Evolutionary conservation across 176 grass and related monocot species (phyloP).

Genomic region (Panicum miliaceum): DNA sequence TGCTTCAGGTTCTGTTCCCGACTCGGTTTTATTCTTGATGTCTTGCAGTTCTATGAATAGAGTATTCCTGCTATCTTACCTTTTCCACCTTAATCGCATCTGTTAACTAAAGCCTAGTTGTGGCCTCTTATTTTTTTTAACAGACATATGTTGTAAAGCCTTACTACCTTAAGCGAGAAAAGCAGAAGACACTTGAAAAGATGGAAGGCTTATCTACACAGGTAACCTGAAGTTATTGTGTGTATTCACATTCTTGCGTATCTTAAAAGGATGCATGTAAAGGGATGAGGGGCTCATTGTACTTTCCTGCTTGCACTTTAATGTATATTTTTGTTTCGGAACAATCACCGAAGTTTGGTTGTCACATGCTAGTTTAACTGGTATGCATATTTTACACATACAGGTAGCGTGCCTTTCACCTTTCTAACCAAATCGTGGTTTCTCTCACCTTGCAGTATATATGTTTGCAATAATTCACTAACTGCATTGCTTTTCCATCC

Average conservation of each 20-base stretch:
- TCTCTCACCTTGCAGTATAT: not conserved
- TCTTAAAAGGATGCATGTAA: constrained; percentile 20
- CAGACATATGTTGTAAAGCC: constrained; percentile 92
- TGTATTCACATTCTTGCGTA: constrained; percentile 35
- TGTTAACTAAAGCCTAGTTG: constrained; percentile 35
- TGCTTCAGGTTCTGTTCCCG: constrained; percentile 76
- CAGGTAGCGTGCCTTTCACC: not conserved
- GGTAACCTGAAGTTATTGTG: constrained; percentile 55
- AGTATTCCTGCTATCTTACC: constrained; percentile 15
- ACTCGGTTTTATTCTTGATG: constrained; percentile 33
- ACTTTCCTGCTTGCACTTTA: constrained; percentile 29
- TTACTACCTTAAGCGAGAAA: constrained; percentile 69
- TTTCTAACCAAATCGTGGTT: constrained; percentile 21
- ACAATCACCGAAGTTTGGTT: constrained; percentile 7
- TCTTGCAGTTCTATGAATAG: constrained; percentile 31
- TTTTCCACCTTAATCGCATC: constrained; percentile 33
- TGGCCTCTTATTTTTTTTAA: constrained; percentile 49
- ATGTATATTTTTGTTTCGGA: constrained; percentile 39
- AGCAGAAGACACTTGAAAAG: constrained; percentile 70
- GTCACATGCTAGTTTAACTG: constrained; percentile 37
- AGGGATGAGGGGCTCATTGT: not conserved
- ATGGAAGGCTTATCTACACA: constrained; percentile 68
- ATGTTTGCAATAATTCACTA: constrained; percentile 2
- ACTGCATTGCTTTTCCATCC: constrained; percentile 35
- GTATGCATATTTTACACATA: constrained; percentile 1